A percentile compares a stretch with the other conserved stretches of the same genome.
phyloP scores from a whole-genome alignment of 768 basidiomycete species.

The Suillus bovinus region DNA sequence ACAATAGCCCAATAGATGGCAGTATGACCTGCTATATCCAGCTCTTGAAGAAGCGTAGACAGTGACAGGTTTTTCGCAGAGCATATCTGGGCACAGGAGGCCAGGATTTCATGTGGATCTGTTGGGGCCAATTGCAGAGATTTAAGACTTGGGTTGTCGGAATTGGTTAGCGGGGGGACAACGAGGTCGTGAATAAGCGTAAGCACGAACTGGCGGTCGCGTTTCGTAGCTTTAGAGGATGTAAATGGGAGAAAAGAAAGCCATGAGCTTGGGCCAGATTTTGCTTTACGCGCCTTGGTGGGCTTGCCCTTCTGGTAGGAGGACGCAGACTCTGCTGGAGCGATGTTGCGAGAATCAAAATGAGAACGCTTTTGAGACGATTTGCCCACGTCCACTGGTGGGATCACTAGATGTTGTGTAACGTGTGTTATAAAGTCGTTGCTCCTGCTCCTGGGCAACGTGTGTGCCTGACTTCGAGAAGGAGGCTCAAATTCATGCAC shows the following conservation, averaged over 20 bases:
- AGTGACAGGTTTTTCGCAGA: constrained; percentile 45
- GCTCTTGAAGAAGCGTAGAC: constrained; percentile 28
- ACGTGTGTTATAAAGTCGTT: neutral
- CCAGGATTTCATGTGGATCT: constrained; percentile 42
- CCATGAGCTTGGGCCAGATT: constrained; percentile 22
- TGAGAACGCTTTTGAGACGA: constrained; percentile 2
- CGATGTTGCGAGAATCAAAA: neutral
- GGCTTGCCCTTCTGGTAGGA: neutral
- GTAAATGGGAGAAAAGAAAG: constrained; percentile 29
- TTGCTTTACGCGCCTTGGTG: neutral
- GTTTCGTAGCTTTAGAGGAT: constrained; percentile 35
- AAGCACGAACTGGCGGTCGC: constrained; percentile 52
- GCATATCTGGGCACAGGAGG: constrained; percentile 64
- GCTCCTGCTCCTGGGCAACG: constrained; percentile 2
- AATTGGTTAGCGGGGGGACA: constrained; percentile 11
- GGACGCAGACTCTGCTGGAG: neutral
- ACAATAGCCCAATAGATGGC: constrained; percentile 34
- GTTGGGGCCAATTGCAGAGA: neutral
- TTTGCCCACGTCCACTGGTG: neutral
- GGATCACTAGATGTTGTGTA: neutral
- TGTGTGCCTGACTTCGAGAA: neutral
- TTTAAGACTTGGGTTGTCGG: constrained; percentile 1
- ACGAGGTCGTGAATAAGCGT: constrained; percentile 56
- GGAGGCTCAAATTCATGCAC: neutral
- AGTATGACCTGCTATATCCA: constrained; percentile 23